Conservation (phyloP, 83 land plant genomes). For the Isoetes engelmannii region DNA sequence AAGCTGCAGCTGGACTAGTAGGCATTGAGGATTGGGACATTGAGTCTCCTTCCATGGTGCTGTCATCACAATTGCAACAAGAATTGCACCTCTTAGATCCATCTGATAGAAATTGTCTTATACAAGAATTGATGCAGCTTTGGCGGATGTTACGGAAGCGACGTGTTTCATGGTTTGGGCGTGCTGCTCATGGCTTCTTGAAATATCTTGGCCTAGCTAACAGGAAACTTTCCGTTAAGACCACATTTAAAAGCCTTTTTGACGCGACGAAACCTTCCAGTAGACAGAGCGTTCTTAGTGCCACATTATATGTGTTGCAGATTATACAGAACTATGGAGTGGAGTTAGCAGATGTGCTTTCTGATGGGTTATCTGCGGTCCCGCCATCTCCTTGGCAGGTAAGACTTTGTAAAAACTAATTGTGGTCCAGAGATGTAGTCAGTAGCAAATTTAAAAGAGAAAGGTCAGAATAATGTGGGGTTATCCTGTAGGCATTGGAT, state of each 20-base stretch:
- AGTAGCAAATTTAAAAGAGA: too few species aligned
- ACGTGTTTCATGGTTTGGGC: conserved; percentile 60
- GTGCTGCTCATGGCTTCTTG: conserved; percentile 79
- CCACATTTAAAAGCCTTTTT: conserved; percentile 6
- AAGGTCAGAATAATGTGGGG: too few species aligned
- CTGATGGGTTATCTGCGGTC: conserved; percentile 54
- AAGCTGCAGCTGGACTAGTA: conserved; percentile 60
- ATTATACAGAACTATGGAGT: conserved; percentile 83
- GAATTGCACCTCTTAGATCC: conserved; percentile 24
- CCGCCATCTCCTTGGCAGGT: conserved; percentile 95
- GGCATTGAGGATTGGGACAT: conserved; percentile 51
- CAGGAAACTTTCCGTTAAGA: conserved; percentile 15
- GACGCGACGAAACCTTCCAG: conserved; percentile 30
- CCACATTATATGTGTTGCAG: conserved; percentile 65
- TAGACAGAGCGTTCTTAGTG: conserved; percentile 50
- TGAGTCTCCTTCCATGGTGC: conserved; percentile 44
- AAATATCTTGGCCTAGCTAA: conserved; percentile 64
- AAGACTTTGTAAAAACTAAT: neutral
- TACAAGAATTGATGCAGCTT: conserved; percentile 54
- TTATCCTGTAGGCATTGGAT: too few species aligned
- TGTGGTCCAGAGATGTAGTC: too few species aligned
- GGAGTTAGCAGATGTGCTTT: conserved; percentile 71
- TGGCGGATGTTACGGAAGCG: conserved; percentile 83
- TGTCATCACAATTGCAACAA: conserved; percentile 54
- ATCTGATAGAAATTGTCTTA: neutral